These are phyloP conservation scores for Aureobasidium sp. DNA, from an alignment of 2,329 filamentous ascomycete genomes.

Conservation along the genomic window DNA sequence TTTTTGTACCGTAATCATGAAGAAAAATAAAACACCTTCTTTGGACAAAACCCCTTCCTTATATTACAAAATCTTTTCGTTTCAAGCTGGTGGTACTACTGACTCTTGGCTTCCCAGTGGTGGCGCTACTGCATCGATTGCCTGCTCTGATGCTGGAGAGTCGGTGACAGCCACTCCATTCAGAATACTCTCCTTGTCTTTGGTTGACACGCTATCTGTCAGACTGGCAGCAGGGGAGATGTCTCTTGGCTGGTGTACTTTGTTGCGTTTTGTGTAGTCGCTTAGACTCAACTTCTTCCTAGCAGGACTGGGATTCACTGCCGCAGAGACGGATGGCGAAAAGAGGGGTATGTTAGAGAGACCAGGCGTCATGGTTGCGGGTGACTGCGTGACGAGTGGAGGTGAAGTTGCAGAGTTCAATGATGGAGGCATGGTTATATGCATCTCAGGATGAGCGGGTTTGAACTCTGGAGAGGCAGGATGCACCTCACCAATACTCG, in stretches of 20 bases:
- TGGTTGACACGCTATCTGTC: conserved; percentile 9
- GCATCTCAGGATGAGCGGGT: conserved; percentile 21
- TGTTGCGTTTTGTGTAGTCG: conserved; percentile 42
- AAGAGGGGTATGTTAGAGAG: conserved; percentile 21
- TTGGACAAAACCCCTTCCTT: neutral
- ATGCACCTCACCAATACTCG: conserved; percentile 1
- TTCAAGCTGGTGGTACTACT: conserved; percentile 8
- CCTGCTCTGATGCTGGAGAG: conserved; percentile 1
- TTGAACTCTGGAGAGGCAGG: conserved; percentile 18
- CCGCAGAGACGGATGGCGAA: conserved; percentile 33
- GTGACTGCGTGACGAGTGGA: conserved; percentile 21
- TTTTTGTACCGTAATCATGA: neutral
- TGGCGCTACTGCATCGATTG: neutral
- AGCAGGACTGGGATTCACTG: conserved; percentile 35
- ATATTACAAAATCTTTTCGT: neutral
- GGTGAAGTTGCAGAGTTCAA: conserved; percentile 18
- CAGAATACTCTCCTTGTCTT: conserved; percentile 7
- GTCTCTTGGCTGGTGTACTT: conserved; percentile 22
- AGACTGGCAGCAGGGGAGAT: conserved; percentile 9
- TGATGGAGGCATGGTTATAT: conserved; percentile 29
- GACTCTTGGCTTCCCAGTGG: neutral
- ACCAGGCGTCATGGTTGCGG: conserved; percentile 21
- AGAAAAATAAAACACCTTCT: too few species aligned
- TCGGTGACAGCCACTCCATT: conserved; percentile 4
- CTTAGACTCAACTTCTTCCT: conserved; percentile 47